A percentile compares a stretch with the other conserved stretches of the same genome.
Evolutionary conservation across 345 rosid genomes (phyloP).

Genomic region (Erucastrum elatum): DNA sequence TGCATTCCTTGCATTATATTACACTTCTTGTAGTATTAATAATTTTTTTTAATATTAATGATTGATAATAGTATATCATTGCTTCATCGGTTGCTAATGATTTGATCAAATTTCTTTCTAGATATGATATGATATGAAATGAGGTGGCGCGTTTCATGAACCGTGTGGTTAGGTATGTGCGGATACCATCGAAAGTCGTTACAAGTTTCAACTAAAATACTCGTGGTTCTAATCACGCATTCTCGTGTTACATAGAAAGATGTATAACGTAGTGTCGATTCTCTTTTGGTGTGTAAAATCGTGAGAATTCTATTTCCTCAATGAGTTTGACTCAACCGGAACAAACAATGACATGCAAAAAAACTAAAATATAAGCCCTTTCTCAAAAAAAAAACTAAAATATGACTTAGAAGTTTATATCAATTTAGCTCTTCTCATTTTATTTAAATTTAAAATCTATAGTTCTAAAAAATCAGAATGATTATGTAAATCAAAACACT

Average conservation of each 20-base stretch:
- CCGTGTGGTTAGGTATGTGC: slow-evolving; percentile 24
- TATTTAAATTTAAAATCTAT: too few relatives aligned
- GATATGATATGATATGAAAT: slow-evolving; percentile 7
- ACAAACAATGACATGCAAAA: not conserved
- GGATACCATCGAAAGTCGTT: not conserved
- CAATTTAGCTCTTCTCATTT: not conserved
- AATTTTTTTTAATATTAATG: not conserved
- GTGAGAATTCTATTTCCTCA: not conserved
- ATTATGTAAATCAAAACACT: not conserved
- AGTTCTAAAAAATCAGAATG: not conserved
- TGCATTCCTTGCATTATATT: not conserved
- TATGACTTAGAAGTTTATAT: not conserved
- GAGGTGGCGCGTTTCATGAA: slow-evolving; percentile 23
- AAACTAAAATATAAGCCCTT: not conserved
- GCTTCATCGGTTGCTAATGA: slow-evolving; percentile 22
- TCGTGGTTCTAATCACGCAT: not conserved
- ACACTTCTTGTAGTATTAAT: not conserved
- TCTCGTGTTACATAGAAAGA: not conserved
- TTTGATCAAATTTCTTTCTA: slow-evolving; percentile 18
- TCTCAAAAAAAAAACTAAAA: not conserved
- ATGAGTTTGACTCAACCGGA: not conserved
- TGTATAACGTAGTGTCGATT: not conserved
- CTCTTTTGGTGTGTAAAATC: not conserved
- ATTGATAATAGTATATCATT: not conserved
- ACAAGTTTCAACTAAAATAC: not conserved